A percentile compares a stretch with the other conserved stretches of the same genome.
Evolutionary conservation across 2,329 filamentous ascomycete genomes (phyloP).

Genomic region (Paraphoma chrysanthemicola): DNA sequence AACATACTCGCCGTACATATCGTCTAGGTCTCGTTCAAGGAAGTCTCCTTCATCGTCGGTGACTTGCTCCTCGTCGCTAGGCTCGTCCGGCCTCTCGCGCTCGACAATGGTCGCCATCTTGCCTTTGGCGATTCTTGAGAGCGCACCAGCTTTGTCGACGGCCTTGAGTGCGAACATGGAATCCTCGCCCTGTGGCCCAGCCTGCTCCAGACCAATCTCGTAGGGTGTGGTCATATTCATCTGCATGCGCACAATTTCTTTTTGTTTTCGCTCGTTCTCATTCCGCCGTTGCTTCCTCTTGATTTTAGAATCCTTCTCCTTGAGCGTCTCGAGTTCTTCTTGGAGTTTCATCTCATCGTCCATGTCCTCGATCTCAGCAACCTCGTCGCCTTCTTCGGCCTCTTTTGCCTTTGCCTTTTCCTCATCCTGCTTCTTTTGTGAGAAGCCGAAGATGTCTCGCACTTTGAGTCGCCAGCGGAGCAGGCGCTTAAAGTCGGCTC

Average conservation of each 20-base stretch:
- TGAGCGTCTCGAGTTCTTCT: constrained; percentile 81
- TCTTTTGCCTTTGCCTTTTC: constrained; percentile 54
- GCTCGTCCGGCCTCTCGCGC: constrained; percentile 54
- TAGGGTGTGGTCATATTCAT: constrained; percentile 95
- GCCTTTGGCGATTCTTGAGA: constrained; percentile 74
- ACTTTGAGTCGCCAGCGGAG: constrained; percentile 90
- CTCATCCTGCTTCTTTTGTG: constrained; percentile 71
- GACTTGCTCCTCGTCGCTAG: constrained; percentile 57
- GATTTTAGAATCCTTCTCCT: constrained; percentile 76
- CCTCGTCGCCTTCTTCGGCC: constrained; percentile 64
- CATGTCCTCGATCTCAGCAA: constrained; percentile 86
- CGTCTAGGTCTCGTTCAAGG: constrained; percentile 84
- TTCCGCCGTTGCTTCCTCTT: constrained; percentile 84
- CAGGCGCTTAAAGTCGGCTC: constrained; percentile 91
- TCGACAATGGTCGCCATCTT: constrained; percentile 76
- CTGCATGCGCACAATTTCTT: constrained; percentile 94
- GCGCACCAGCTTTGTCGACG: constrained; percentile 76
- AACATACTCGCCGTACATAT: constrained; percentile 85
- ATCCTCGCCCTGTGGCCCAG: constrained; percentile 77
- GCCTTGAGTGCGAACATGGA: constrained; percentile 86
- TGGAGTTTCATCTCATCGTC: constrained; percentile 93
- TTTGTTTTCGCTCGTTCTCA: constrained; percentile 93
- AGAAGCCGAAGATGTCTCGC: constrained; percentile 87
- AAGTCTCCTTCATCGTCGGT: constrained; percentile 81
- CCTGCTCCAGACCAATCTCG: constrained; percentile 92